phyloP scores from a whole-genome alignment of 2,329 filamentous ascomycete species.

The Malbranchea zuffiana region DNA sequence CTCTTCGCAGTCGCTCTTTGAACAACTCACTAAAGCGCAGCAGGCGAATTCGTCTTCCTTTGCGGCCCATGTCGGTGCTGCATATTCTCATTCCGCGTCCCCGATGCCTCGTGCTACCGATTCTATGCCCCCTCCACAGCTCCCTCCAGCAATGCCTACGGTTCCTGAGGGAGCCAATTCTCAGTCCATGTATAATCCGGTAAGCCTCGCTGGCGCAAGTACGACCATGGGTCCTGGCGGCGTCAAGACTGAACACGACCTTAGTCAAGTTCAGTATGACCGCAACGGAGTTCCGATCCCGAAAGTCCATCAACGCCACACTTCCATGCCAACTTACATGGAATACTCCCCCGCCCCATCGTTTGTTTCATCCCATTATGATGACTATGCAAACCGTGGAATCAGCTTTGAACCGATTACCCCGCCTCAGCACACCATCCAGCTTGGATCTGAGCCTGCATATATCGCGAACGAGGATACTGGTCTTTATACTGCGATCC shows the following conservation, averaged over 20 bases:
- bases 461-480: conserved; percentile 99
- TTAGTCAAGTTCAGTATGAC: conserved; percentile 72
- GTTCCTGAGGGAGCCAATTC: conserved; percentile 53
- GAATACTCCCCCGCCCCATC: conserved; percentile 97
- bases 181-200: conserved; percentile 60
- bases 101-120: conserved; percentile 77
- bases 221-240: conserved; percentile 49
- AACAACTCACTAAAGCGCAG: conserved; percentile 98
- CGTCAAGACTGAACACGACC: conserved; percentile 84
- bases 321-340: conserved; percentile 97
- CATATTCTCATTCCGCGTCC: conserved; percentile 70
- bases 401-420: conserved; percentile 96
- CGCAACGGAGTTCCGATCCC: conserved; percentile 78
- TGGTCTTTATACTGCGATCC: conserved; percentile 87
- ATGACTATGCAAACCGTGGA: conserved; percentile 93
- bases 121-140: conserved; percentile 82
- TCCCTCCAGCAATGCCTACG: conserved; percentile 51
- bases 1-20: conserved; percentile 95
- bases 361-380: conserved; percentile 96
- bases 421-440: conserved; percentile 78
- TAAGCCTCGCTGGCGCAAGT: conserved; percentile 60
- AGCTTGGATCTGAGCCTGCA: conserved; percentile 74
- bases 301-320: conserved; percentile 79
- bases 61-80: conserved; percentile 59
- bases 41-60: conserved; percentile 98